A percentile compares a stretch with the other conserved stretches of the same genome.
Conservation (phyloP, 441 rosid genomes). For the Gossypium trilobum region DNA sequence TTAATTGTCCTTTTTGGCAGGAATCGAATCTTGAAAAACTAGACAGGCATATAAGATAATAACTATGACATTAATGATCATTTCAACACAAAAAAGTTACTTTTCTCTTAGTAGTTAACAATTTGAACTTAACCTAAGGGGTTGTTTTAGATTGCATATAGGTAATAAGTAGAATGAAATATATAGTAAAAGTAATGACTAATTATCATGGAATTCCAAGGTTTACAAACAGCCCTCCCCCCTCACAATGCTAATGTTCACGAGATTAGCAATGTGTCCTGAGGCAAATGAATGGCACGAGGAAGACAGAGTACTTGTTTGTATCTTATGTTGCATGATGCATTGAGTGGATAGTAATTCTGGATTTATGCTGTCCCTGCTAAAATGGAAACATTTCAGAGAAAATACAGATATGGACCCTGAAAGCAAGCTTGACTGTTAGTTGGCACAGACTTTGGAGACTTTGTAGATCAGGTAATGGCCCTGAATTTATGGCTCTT, state of each 20-base stretch:
- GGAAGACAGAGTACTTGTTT: neutral
- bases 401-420: neutral
- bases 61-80: neutral
- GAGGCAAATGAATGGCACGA: neutral
- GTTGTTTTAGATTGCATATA: neutral
- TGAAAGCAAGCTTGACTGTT: neutral
- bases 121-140: constrained; percentile 1
- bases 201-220: constrained; percentile 7
- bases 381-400: neutral
- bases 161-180: neutral
- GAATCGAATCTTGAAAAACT: neutral
- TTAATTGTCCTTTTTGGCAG: neutral
- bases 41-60: neutral
- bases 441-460: neutral
- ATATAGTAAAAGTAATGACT: neutral
- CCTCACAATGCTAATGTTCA: neutral
- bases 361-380: neutral
- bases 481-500: constrained; percentile 2
- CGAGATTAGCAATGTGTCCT: neutral
- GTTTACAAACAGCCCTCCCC: neutral
- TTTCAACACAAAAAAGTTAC: neutral
- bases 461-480: neutral
- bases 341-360: neutral
- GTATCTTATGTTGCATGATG: neutral
- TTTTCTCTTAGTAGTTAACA: neutral